phyloP scores from a whole-genome alignment of 176 grass and related monocot genomes.

The Juncus inflexus region DNA sequence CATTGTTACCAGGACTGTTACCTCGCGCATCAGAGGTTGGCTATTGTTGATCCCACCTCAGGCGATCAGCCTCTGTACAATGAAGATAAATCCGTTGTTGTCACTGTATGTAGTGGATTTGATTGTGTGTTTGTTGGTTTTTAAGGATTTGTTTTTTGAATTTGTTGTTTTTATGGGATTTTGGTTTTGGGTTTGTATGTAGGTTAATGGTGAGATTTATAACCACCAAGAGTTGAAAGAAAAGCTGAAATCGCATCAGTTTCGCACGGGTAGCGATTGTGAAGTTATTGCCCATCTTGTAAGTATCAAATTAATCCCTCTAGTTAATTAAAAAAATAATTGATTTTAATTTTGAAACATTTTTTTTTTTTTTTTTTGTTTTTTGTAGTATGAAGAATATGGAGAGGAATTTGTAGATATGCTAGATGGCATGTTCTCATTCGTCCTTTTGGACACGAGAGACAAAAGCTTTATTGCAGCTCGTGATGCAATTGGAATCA shows the following conservation, averaged over 20 bases:
- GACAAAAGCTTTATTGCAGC: conserved; percentile 97
- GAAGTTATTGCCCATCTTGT: conserved; percentile 99
- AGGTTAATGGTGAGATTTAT: conserved; percentile 99
- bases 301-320: conserved; percentile 31
- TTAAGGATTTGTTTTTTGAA: background rate
- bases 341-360: conserved; percentile 2
- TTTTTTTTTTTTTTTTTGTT: conserved; percentile 19
- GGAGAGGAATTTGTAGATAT: conserved; percentile 93
- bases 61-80: conserved; percentile 95
- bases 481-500: conserved; percentile 94
- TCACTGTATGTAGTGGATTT: conserved; percentile 63
- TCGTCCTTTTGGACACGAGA: conserved; percentile 92
- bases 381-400: conserved; percentile 90
- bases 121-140: background rate
- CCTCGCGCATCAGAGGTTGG: conserved; percentile 90
- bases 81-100: conserved; percentile 85
- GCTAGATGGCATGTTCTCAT: conserved; percentile 97
- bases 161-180: conserved; percentile 7
- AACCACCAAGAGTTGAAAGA: conserved; percentile 85
- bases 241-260: conserved; percentile 72
- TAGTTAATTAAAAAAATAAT: background rate
- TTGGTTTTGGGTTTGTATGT: conserved; percentile 20
- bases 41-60: conserved; percentile 82
- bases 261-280: conserved; percentile 85
- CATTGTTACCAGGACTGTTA: conserved; percentile 79